Conservation (phyloP, 306 rosid genomes). For the Sophora flavescens region DNA sequence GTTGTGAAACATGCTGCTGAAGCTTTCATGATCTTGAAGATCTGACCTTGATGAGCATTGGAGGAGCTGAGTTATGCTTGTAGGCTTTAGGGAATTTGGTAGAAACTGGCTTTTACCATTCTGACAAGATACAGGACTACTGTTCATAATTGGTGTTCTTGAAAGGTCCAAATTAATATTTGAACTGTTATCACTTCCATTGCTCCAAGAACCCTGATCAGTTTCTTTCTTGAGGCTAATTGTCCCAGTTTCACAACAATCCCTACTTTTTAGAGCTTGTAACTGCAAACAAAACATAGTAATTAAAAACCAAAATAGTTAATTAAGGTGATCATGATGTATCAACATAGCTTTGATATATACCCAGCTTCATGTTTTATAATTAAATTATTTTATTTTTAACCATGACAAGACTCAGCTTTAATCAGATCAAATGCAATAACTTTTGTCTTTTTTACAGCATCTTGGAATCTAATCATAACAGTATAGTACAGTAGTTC, state of each 20-base stretch:
- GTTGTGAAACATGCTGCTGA: conserved; percentile 75
- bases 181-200: conserved; percentile 82
- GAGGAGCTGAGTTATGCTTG: conserved; percentile 78
- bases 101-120: conserved; percentile 55
- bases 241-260: conserved; percentile 50
- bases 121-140: conserved; percentile 60
- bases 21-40: conserved; percentile 73
- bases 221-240: conserved; percentile 61
- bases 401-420: conserved; percentile 43
- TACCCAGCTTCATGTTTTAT: not conserved
- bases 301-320: conserved; percentile 11
- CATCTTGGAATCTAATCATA: conserved; percentile 41
- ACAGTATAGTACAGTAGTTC: conserved; percentile 47
- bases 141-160: conserved; percentile 64
- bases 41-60: conserved; percentile 79
- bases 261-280: conserved; percentile 60
- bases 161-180: conserved; percentile 78
- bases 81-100: conserved; percentile 56
- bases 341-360: conserved; percentile 26
- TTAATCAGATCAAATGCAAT: conserved; percentile 36
- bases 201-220: conserved; percentile 81
- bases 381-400: not conserved
- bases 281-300: conserved; percentile 57
- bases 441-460: conserved; percentile 48
- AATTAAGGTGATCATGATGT: conserved; percentile 17